Evolutionary conservation across 1,139 yeast genomes (phyloP).

Genomic region (Candida pseudoviswanathii): DNA sequence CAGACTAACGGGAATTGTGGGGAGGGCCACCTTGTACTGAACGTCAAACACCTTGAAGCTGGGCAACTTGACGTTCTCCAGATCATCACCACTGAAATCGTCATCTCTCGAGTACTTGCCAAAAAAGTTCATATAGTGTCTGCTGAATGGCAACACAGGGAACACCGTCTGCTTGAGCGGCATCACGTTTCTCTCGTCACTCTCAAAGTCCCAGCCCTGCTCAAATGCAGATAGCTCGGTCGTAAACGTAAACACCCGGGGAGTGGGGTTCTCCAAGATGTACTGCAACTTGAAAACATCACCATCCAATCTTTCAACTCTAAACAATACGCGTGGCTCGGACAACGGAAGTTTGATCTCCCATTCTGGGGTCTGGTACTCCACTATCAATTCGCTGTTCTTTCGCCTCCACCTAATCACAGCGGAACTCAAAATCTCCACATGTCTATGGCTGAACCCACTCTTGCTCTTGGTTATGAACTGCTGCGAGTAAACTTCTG

Average conservation of each 20-base stretch:
- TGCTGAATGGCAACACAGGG: conserved; percentile 65
- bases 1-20: conserved; percentile 48
- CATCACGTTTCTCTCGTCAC: conserved; percentile 26
- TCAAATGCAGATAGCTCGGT: conserved; percentile 36
- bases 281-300: conserved; percentile 40
- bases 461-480: conserved; percentile 42
- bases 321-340: conserved; percentile 68
- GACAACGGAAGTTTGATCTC: conserved; percentile 60
- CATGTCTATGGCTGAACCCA: conserved; percentile 45
- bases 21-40: conserved; percentile 65
- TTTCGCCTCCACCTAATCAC: conserved; percentile 38
- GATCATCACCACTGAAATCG: conserved; percentile 14
- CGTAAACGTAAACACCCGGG: conserved; percentile 65
- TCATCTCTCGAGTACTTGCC: conserved; percentile 27
- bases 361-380: conserved; percentile 39
- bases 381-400: conserved; percentile 21
- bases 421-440: conserved; percentile 29
- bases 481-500: conserved; percentile 17
- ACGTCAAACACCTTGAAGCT: conserved; percentile 62
- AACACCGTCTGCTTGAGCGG: conserved; percentile 36
- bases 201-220: conserved; percentile 30
- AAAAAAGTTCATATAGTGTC: conserved; percentile 43
- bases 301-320: conserved; percentile 21
- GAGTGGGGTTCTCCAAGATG: conserved; percentile 73
- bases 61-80: conserved; percentile 45